phyloP scores from a whole-genome alignment of 1,284 basidiomycete genomes.

The Anthracocystis walkeri region DNA sequence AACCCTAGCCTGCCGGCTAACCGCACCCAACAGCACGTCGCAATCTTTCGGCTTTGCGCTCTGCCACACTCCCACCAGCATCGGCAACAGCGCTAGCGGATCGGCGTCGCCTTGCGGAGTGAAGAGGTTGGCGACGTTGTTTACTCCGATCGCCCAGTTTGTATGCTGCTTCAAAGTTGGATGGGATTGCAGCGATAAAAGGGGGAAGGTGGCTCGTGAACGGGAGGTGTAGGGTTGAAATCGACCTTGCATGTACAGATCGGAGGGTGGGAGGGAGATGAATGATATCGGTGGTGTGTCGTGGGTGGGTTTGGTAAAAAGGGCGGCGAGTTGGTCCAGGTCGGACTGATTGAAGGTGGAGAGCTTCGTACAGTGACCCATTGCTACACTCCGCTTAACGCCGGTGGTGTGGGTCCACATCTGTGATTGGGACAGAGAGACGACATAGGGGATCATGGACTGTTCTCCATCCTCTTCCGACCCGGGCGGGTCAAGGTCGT shows the following conservation, averaged over 20 bases:
- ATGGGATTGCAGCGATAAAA: constrained; percentile 15
- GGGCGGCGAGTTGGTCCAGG: constrained; percentile 9
- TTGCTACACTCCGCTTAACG: constrained; percentile 3
- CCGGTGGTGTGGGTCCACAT: constrained; percentile 10
- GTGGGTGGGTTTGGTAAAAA: background rate
- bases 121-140: constrained; percentile 54
- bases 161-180: background rate
- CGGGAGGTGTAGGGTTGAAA: constrained; percentile 23
- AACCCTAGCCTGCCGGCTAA: constrained; percentile 3
- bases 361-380: constrained; percentile 53
- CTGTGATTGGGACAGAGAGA: background rate
- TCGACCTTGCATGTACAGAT: constrained; percentile 55
- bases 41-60: constrained; percentile 24
- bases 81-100: constrained; percentile 43
- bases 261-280: constrained; percentile 32
- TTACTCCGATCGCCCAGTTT: constrained; percentile 38
- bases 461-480: constrained; percentile 3
- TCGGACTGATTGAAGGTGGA: constrained; percentile 20
- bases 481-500: constrained; percentile 34
- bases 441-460: constrained; percentile 23
- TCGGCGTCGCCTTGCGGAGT: constrained; percentile 56
- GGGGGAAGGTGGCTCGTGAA: constrained; percentile 31
- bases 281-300: constrained; percentile 15
- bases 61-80: constrained; percentile 47
- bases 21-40: constrained; percentile 15